phyloP scores from a whole-genome alignment of 768 basidiomycete species.

The Tulasnella sp. region DNA sequence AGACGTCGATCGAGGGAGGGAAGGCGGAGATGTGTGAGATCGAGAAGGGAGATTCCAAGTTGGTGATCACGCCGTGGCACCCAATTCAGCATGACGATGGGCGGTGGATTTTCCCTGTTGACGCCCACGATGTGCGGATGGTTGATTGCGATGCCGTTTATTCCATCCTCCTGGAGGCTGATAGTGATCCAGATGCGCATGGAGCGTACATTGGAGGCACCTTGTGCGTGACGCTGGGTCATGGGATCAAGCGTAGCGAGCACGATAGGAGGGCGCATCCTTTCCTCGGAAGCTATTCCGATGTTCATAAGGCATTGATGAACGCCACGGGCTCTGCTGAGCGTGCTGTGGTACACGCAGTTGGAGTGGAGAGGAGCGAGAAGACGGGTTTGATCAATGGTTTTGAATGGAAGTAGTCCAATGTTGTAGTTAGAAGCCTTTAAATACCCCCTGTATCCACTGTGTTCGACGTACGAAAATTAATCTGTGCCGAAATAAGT shows the following conservation, averaged over 20 bases:
- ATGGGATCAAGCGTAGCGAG: slow-evolving; percentile 10
- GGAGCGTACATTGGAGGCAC: slow-evolving; percentile 14
- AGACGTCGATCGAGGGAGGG: not conserved
- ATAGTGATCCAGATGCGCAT: slow-evolving; percentile 15
- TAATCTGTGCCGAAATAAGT: no score
- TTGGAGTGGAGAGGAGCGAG: not conserved
- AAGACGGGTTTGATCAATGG: no score
- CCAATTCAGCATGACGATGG: slow-evolving; percentile 10
- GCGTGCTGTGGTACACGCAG: slow-evolving; percentile 4
- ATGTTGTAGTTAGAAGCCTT: no score
- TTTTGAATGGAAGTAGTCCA: no score
- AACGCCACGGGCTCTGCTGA: not conserved
- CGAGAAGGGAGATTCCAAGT: slow-evolving; percentile 2
- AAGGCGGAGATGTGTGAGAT: slow-evolving; percentile 6
- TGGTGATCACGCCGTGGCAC: slow-evolving; percentile 20
- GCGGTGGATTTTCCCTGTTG: slow-evolving; percentile 19
- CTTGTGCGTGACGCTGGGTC: slow-evolving; percentile 17
- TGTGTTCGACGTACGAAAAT: no score
- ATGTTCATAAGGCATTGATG: slow-evolving; percentile 7
- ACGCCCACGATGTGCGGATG: not conserved
- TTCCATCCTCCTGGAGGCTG: slow-evolving; percentile 17
- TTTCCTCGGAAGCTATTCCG: slow-evolving; percentile 17
- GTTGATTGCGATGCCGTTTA: slow-evolving; percentile 17
- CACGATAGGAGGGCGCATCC: slow-evolving; percentile 16
- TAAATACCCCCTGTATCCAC: no score